A percentile compares a stretch with the other conserved stretches of the same genome.
Conservation (phyloP, 495 filamentous ascomycete genomes). For the Apodospora peruviana region DNA sequence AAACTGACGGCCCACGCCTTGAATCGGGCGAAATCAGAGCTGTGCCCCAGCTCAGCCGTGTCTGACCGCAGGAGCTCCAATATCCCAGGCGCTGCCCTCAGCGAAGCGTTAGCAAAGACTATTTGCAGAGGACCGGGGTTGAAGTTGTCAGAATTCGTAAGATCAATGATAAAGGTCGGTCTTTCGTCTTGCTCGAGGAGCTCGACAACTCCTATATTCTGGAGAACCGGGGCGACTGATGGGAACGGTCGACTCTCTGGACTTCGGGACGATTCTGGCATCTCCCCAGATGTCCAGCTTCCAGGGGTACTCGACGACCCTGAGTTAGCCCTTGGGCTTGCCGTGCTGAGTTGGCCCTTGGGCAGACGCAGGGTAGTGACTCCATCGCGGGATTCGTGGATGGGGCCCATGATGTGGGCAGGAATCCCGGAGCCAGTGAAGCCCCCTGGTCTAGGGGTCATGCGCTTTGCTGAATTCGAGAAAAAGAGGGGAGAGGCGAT, state of each 20-base stretch:
- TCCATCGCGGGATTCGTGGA: slow-evolving; percentile 42
- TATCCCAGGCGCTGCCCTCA: slow-evolving; percentile 43
- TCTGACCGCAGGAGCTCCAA: slow-evolving; percentile 46
- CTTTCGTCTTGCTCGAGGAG: slow-evolving; percentile 62
- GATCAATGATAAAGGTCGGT: slow-evolving; percentile 63
- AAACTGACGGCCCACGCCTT: slow-evolving; percentile 56
- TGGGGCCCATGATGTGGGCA: slow-evolving; percentile 55
- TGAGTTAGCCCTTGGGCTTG: slow-evolving; percentile 43
- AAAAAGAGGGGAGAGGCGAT: slow-evolving; percentile 53
- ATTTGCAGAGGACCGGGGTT: slow-evolving; percentile 47
- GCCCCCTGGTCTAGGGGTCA: slow-evolving; percentile 45
- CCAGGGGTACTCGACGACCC: slow-evolving; percentile 45
- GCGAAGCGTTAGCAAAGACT: slow-evolving; percentile 53
- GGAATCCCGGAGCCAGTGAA: slow-evolving; percentile 50
- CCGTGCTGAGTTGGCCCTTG: slow-evolving; percentile 47
- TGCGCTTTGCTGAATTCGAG: slow-evolving; percentile 40
- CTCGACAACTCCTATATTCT: slow-evolving; percentile 55
- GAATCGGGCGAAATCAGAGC: slow-evolving; percentile 47
- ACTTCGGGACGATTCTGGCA: slow-evolving; percentile 27
- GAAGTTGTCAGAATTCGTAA: slow-evolving; percentile 47
- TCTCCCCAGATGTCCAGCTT: slow-evolving; percentile 40
- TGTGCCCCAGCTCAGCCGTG: slow-evolving; percentile 27
- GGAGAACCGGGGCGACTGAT: slow-evolving; percentile 43
- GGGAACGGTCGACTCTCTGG: slow-evolving; percentile 35
- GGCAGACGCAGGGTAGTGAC: slow-evolving; percentile 62